Conservation (phyloP, 495 filamentous ascomycete species). For the Amorphotheca resinae region DNA sequence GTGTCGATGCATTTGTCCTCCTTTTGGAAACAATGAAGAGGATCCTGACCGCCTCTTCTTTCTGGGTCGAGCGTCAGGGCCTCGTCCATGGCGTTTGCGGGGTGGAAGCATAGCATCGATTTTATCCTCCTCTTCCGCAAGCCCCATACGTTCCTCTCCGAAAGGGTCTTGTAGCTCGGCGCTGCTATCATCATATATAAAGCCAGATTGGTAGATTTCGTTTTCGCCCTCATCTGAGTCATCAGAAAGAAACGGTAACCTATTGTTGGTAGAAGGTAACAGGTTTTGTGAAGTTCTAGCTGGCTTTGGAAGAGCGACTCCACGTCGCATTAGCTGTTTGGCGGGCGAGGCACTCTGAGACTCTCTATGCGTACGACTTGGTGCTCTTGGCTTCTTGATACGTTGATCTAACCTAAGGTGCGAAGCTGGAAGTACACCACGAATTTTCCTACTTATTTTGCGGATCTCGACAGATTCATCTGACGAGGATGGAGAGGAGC, state of each 20-base stretch:
- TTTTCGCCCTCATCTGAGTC: constrained; percentile 34
- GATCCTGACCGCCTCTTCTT: constrained; percentile 21
- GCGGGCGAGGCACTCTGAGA: constrained; percentile 7
- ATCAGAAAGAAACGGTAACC: constrained; percentile 28
- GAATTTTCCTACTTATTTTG: constrained; percentile 41
- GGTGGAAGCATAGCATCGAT: constrained; percentile 42
- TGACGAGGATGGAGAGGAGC: constrained; percentile 11
- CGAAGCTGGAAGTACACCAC: constrained; percentile 82
- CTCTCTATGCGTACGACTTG: constrained; percentile 22
- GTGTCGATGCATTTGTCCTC: constrained; percentile 14
- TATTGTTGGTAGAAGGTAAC: constrained; percentile 8
- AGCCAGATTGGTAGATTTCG: constrained; percentile 12
- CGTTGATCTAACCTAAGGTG: constrained; percentile 64
- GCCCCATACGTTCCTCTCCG: constrained; percentile 12
- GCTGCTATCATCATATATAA: constrained; percentile 8
- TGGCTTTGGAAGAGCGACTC: constrained; percentile 33
- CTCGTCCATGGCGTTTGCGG: constrained; percentile 23
- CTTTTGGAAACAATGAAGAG: constrained; percentile 20
- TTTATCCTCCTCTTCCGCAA: constrained; percentile 37
- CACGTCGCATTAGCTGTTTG: constrained; percentile 30
- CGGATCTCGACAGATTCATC: constrained; percentile 34
- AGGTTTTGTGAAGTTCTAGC: constrained; percentile 1
- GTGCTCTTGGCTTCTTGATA: constrained; percentile 29
- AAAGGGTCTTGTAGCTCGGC: constrained; percentile 5
- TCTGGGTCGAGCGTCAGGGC: constrained; percentile 11